Evolutionary conservation across 2,329 filamentous ascomycete genomes (phyloP), one percentile per base, ranked within the genome.

Genomic region (Samsoniella hepiali): DNA sequence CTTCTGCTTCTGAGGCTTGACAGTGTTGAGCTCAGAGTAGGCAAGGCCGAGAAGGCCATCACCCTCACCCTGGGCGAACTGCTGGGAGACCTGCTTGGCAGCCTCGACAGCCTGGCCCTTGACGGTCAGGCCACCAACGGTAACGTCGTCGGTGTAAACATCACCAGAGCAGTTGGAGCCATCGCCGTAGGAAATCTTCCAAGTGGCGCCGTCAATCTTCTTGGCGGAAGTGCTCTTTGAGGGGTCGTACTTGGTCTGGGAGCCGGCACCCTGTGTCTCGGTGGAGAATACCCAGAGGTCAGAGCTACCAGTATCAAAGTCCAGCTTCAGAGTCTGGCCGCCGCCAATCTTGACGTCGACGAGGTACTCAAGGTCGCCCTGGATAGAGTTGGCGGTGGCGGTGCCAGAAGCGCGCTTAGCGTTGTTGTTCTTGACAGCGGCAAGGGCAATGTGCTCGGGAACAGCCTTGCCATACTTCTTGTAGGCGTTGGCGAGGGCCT

Each of bases 401-500:
- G 31, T 50, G 32, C 62, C 62, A 15, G 49, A 47, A 31, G 38
- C 47, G n/a, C 62, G 62, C 55, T 59, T 59, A 34, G 22, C 32
- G 44, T 49, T 55, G 15, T 7, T 50, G 32, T 55, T 77, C 51
- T 79, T 74, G n/a, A 84, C 75, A 50, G 76, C 69, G 2, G 81
- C 79, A 66, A 85, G 87, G 66, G 78, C 79, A 68, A 85, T 79
- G 57, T 82, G 77, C 36, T 72, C 70, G 5, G 80, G 81, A 38
- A 86, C 77, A 47, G 75, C 81, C 22, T 65, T 68, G 66, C 70
- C 68, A 54, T 69, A 77, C 70, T 77, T 77, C 66, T 58, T 63
- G 70, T 76, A 76, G 49, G 70, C 71, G 63, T 71, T 73, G 68
- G 74, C 75, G 22, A 77, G 68, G 13, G 72, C 72, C 22, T 70